phyloP scores from a whole-genome alignment of 2,329 filamentous ascomycete species.

The Teratosphaeria viscida region DNA sequence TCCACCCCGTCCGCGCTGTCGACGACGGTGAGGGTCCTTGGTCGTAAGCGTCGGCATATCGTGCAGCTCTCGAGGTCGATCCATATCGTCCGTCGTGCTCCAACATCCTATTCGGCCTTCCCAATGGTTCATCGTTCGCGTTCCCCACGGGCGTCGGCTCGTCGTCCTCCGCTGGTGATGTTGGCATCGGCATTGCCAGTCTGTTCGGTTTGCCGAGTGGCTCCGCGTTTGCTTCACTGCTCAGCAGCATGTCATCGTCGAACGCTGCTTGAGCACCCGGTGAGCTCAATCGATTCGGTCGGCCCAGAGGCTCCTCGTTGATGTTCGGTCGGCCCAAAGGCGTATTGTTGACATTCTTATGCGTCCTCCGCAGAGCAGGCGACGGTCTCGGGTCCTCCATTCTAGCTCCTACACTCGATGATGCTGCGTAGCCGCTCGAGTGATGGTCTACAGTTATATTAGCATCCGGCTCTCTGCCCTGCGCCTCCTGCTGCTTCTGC shows the following conservation, averaged over 20 bases:
- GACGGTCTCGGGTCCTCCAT: neutral
- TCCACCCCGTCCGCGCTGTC: conserved; percentile 3
- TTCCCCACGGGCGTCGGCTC: neutral
- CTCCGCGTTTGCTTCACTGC: neutral
- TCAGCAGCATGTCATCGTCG: neutral
- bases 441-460: neutral
- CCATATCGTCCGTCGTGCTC: neutral
- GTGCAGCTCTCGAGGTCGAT: neutral
- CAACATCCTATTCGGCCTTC: conserved; percentile 6
- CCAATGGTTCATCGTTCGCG: conserved; percentile 5
- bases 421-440: neutral
- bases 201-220: neutral
- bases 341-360: neutral
- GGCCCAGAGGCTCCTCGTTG: neutral
- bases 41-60: neutral
- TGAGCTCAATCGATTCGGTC: neutral
- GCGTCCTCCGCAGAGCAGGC: neutral
- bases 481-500: neutral
- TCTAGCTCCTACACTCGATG: neutral
- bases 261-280: too few relatives aligned
- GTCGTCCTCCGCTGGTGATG: neutral
- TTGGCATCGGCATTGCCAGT: neutral
- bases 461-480: neutral
- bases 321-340: neutral
- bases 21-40: neutral